Conservation (phyloP, 2,329 filamentous ascomycete species). For the Fusarium tjaetaba region DNA sequence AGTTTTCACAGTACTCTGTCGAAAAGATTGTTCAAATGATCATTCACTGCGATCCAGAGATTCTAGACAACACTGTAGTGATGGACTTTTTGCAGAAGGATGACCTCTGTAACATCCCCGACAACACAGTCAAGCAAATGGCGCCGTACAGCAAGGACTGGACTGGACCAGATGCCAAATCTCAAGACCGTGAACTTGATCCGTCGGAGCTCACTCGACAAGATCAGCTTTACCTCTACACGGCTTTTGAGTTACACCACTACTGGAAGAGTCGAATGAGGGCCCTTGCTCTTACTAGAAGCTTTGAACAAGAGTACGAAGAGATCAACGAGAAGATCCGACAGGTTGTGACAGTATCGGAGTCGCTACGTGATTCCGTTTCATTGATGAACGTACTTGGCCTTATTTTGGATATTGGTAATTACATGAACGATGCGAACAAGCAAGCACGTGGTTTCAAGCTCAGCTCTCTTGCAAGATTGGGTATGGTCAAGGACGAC, state of each 20-base stretch:
- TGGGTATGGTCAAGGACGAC: constrained; percentile 99
- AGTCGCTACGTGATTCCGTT: constrained; percentile 89
- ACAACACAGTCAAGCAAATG: constrained; percentile 90
- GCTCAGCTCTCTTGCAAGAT: constrained; percentile 87
- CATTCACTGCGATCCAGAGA: constrained; percentile 91
- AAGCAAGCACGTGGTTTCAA: constrained; percentile 99
- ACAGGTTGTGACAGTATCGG: constrained; percentile 86
- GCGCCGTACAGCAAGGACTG: constrained; percentile 96
- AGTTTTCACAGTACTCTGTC: constrained; percentile 85
- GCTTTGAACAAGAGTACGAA: constrained; percentile 88
- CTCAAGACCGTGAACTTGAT: constrained; percentile 83
- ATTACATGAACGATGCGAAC: constrained; percentile 99
- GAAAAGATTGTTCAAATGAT: constrained; percentile 93
- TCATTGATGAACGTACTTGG: constrained; percentile 96
- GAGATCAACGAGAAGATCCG: constrained; percentile 87
- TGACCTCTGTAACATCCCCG: constrained; percentile 90
- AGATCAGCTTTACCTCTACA: constrained; percentile 94
- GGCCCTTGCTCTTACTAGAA: constrained; percentile 84
- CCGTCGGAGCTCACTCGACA: constrained; percentile 89
- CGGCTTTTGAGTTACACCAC: constrained; percentile 92
- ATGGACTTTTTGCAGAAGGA: constrained; percentile 97
- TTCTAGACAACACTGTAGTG: constrained; percentile 88
- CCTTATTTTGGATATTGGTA: constrained; percentile 96
- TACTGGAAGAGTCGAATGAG: constrained; percentile 99
- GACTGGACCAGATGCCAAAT: constrained; percentile 86